phyloP scores from a whole-genome alignment of 2,329 filamentous ascomycete species.

The Paraconiothyrium sp. region DNA sequence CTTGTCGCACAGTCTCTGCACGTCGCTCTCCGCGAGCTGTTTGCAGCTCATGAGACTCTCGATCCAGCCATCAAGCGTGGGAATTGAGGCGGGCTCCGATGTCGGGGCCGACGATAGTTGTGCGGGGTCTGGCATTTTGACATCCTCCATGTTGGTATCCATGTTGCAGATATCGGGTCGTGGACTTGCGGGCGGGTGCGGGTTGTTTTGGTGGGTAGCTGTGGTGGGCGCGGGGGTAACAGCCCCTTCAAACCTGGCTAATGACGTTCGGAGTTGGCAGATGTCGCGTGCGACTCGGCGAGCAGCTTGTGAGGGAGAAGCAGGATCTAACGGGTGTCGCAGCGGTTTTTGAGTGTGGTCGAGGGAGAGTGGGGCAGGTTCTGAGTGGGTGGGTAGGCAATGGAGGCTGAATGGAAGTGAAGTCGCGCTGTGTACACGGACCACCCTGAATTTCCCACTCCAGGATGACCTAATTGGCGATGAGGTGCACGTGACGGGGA shows the following conservation, averaged over 20 bases:
- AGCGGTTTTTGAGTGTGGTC: conserved; percentile 24
- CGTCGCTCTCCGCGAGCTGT: conserved; percentile 92
- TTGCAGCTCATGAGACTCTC: conserved; percentile 99
- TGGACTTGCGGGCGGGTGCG: conserved; percentile 32
- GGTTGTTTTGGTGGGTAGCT: conserved; percentile 41
- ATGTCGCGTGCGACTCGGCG: conserved; percentile 19
- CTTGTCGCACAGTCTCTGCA: conserved; percentile 97
- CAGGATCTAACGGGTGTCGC: conserved; percentile 19
- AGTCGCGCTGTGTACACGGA: conserved; percentile 20
- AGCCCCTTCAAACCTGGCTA: conserved; percentile 48
- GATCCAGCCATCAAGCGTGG: conserved; percentile 97
- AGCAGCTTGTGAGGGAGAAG: conserved; percentile 9
- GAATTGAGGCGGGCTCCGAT: conserved; percentile 87
- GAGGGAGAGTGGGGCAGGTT: conserved; percentile 27
- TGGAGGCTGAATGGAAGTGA: conserved; percentile 25
- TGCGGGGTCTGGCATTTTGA: conserved; percentile 82
- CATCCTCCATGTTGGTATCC: conserved; percentile 99
- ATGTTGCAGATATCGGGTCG: conserved; percentile 63
- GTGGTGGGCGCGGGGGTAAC: conserved; percentile 44
- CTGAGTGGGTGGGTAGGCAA: conserved; percentile 31
- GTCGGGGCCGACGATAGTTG: conserved; percentile 73
- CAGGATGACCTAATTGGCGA: conserved; percentile 5
- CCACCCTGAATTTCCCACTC: conserved; percentile 14
- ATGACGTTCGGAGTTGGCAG: conserved; percentile 45
- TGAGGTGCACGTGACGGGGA: conserved; percentile 3